Base-by-base conservation (phyloP, 179 eudicot genomes). In the Gypsophila paniculata region DNA sequence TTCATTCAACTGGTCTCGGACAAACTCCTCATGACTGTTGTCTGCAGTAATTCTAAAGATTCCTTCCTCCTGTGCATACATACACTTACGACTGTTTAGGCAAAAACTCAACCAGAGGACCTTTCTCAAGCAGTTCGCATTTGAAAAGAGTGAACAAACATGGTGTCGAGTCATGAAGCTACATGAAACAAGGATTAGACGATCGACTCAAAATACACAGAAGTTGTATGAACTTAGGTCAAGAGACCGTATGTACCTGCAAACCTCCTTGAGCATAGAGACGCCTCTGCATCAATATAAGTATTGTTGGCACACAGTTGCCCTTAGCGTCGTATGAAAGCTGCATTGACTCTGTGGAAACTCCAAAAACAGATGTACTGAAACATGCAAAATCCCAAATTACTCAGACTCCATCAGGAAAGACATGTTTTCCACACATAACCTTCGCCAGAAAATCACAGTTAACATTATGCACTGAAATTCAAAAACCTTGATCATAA, bases 321-420 rank as follows among this genome's bases (percentile, higher is more conserved):
- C 91, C 91, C 76, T 89, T 87, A 18, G 83, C 52, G 80, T 87
- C 91, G 63, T 46, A 81, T 17, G 91, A 80, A 52, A 87, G 84
- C 70, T 87, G 91, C 91, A 87, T 87, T 44, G 91, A 87, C 71
- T 85, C 91, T 0, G 91, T 87, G 74, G 91, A 87, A 75, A 87
- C 91, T 70, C 91, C 91, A 79, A 87, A 87, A 63, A 87, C 91
- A 29, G 91, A 85, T 73, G 91, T 74, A 77, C 91, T 87, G 76
- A 82, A 80, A 38, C 74, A 83, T 22, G 36, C 52, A 61, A 49
- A 59, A 69, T 49, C n/a, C 21, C 74, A 69, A 61, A 69, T 68
- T 25, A 58, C 38, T 34, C 66, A 10, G 10, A 8, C 34, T 29
- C 34, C 2, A 29, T 29, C 34, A 29, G 11, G 11, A 42, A 36